Conservation (phyloP, 2,329 filamentous ascomycete species). For the Sclerotinia nivalis region DNA sequence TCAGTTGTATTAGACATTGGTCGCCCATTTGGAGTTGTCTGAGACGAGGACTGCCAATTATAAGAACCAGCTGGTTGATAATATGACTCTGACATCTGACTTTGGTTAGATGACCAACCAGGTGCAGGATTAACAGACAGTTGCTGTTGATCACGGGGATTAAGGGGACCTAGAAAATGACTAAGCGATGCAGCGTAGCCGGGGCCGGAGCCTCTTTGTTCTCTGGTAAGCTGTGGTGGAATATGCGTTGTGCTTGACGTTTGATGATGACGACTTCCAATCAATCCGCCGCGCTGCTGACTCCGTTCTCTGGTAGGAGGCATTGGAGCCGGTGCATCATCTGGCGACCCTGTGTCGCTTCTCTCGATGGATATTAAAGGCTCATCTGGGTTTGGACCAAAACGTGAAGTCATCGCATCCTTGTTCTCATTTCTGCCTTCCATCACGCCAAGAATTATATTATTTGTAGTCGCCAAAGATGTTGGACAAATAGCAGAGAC, state of each 20-base stretch:
- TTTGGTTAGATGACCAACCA: background rate
- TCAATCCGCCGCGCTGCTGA: background rate
- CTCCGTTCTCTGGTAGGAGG: background rate
- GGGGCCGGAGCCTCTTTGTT: background rate
- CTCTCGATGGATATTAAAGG: background rate
- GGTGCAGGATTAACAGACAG: background rate
- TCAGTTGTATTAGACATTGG: background rate
- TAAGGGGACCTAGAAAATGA: background rate
- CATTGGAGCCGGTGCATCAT: fast-evolving
- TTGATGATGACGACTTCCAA: background rate
- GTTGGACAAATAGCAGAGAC: background rate
- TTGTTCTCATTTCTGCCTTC: background rate
- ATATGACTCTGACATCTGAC: background rate
- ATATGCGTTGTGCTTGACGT: background rate
- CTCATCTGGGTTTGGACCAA: background rate
- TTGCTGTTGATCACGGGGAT: background rate
- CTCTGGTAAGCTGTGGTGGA: background rate
- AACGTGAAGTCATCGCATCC: background rate
- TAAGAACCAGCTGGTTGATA: background rate
- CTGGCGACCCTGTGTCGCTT: background rate
- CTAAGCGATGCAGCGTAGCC: background rate
- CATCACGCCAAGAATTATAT: background rate
- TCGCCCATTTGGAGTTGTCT: background rate
- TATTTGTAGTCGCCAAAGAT: background rate
- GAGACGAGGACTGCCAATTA: background rate